Percentiles rank a stretch among this genome's conserved stretches.
Conservation (phyloP, 345 rosid species). For the Eutrema japonicum region DNA sequence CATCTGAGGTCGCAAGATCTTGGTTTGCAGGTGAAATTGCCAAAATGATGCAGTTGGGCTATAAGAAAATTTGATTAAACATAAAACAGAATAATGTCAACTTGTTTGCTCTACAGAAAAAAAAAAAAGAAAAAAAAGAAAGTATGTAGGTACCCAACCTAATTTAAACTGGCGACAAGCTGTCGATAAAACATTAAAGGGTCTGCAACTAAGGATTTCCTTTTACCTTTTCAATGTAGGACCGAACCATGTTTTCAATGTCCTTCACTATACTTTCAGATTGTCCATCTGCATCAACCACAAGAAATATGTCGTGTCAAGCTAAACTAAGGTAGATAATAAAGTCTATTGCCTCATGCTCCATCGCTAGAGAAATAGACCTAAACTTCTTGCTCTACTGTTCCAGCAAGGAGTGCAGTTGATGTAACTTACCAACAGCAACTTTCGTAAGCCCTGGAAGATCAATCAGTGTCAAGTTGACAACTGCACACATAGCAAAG, state of each 20-base stretch:
- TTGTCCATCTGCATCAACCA: slow-evolving; percentile 81
- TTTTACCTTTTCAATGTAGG: slow-evolving; percentile 94
- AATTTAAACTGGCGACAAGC: slow-evolving; percentile 22
- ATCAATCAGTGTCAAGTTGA: slow-evolving; percentile 93
- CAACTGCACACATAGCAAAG: slow-evolving; percentile 65
- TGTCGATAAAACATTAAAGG: slow-evolving; percentile 8
- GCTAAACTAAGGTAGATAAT: slow-evolving; percentile 1
- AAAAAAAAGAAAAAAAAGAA: not conserved
- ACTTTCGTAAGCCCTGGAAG: slow-evolving; percentile 99
- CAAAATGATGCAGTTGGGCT: slow-evolving; percentile 97
- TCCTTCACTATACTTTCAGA: slow-evolving; percentile 93
- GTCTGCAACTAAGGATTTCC: slow-evolving; percentile 1
- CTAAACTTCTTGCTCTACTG: slow-evolving; percentile 17
- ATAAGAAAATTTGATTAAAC: slow-evolving; percentile 41
- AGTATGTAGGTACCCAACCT: slow-evolving; percentile 8
- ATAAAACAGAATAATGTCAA: slow-evolving; percentile 22
- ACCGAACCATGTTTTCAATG: slow-evolving; percentile 97
- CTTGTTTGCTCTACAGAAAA: not conserved
- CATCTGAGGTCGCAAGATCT: slow-evolving; percentile 99
- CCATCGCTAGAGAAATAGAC: slow-evolving; percentile 7
- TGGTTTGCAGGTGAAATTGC: slow-evolving; percentile 99
- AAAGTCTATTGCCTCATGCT: slow-evolving; percentile 22
- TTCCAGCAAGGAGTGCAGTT: slow-evolving; percentile 6
- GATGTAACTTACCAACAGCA: slow-evolving; percentile 80
- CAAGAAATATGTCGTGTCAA: slow-evolving; percentile 23